Percentiles rank a stretch among this genome's conserved stretches.
Conservation (phyloP, 2,329 filamentous ascomycete genomes). For the Ceratocystis eucalypticola region DNA sequence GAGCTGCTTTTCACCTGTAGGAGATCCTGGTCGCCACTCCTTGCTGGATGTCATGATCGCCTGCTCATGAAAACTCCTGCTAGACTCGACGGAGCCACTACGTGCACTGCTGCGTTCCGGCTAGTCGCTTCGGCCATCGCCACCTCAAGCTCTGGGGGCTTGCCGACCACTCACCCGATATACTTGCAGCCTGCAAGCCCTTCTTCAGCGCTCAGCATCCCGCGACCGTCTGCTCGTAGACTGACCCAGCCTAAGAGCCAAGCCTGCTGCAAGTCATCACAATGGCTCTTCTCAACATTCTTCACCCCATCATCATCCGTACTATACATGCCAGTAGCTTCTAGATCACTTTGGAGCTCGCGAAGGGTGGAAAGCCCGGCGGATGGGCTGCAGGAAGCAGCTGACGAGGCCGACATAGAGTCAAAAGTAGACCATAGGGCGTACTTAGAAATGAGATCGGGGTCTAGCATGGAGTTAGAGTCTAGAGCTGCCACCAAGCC, state of each 20-base stretch:
- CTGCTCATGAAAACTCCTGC: conserved; percentile 45
- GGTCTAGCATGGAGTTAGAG: neutral
- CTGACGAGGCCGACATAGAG: neutral
- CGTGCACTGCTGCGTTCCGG: conserved; percentile 40
- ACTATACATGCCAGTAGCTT: conserved; percentile 10
- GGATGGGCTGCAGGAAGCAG: neutral
- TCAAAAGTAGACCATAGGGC: neutral
- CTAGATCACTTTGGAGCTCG: conserved; percentile 12
- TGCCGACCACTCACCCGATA: neutral
- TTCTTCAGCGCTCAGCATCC: neutral
- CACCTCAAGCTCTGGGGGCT: neutral
- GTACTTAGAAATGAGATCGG: neutral
- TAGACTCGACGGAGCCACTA: conserved; percentile 47
- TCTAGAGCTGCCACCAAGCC: neutral
- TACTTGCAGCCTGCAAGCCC: neutral
- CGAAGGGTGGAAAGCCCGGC: neutral
- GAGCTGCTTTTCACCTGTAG: neutral
- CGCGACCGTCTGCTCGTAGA: neutral
- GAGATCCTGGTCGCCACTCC: neutral
- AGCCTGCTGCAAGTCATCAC: conserved; percentile 16
- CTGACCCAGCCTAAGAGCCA: neutral
- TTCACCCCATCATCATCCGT: conserved; percentile 18
- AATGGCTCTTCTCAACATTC: conserved; percentile 33
- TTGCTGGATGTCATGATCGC: conserved; percentile 14
- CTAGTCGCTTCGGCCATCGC: conserved; percentile 21